Evolutionary conservation across 441 rosid genomes (phyloP).

Genomic region (Flueggea neowawraea): DNA sequence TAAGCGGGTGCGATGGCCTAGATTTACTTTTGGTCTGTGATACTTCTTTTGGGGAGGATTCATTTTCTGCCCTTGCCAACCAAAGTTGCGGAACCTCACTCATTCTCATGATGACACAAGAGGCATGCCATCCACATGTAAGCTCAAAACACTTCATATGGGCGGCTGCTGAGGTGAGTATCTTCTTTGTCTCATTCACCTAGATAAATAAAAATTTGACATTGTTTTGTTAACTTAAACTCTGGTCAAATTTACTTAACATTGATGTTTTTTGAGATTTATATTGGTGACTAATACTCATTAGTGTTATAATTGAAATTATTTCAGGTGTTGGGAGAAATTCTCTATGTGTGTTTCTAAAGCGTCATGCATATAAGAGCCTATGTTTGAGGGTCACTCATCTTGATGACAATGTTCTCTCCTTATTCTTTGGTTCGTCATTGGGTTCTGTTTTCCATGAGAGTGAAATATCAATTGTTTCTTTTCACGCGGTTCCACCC

Average conservation of each 20-base stretch:
- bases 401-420: slow-evolving; percentile 53
- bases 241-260: too few species aligned
- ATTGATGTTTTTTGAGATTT: too few species aligned
- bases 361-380: slow-evolving; percentile 45
- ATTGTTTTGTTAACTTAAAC: too few species aligned
- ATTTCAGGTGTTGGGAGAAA: slow-evolving; percentile 54
- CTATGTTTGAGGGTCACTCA: slow-evolving; percentile 67
- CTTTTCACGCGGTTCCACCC: not conserved
- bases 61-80: slow-evolving; percentile 65
- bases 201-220: too few species aligned
- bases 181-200: slow-evolving; percentile 9
- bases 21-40: slow-evolving; percentile 63
- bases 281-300: too few species aligned
- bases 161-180: slow-evolving; percentile 71
- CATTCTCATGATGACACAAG: slow-evolving; percentile 24
- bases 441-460: slow-evolving; percentile 27
- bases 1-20: slow-evolving; percentile 42
- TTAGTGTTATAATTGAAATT: slow-evolving; percentile 8
- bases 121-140: slow-evolving; percentile 32
- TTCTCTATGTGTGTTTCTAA: slow-evolving; percentile 44
- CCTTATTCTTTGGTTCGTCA: slow-evolving; percentile 56
- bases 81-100: slow-evolving; percentile 18
- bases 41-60: slow-evolving; percentile 65
- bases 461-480: too few species aligned
- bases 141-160: slow-evolving; percentile 68